These are phyloP conservation scores for Phytophthora colocasiae DNA, from an alignment of 352 stramenopile species.

Conservation along the genomic window DNA sequence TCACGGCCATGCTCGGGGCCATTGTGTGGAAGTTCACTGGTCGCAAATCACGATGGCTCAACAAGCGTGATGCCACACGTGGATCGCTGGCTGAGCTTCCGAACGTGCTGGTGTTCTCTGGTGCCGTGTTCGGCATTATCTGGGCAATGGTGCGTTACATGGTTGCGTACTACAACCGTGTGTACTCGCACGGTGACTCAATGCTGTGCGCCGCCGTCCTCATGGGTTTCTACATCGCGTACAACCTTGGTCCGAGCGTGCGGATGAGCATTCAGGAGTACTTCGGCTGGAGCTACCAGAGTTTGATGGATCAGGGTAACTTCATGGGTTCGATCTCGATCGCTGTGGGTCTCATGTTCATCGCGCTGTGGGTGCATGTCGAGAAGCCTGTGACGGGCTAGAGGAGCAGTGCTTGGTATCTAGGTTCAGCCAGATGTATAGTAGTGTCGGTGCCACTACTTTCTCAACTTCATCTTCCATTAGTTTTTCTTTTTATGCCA, in stretches of 20 bases:
- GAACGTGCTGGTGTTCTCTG: slow-evolving; percentile 87
- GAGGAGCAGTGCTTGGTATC: slow-evolving; percentile 19
- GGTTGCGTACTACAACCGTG: slow-evolving; percentile 73
- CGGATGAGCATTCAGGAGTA: slow-evolving; percentile 90
- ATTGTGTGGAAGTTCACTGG: slow-evolving; percentile 88
- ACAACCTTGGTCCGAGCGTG: slow-evolving; percentile 80
- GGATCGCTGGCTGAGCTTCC: slow-evolving; percentile 79
- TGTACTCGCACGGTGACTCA: slow-evolving; percentile 80
- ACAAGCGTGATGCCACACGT: slow-evolving; percentile 68
- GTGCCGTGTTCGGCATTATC: slow-evolving; percentile 71
- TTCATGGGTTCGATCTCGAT: slow-evolving; percentile 87
- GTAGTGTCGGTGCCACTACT: slow-evolving; percentile 18
- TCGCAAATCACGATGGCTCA: slow-evolving; percentile 72
- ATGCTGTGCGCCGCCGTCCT: slow-evolving; percentile 73
- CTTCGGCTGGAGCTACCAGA: slow-evolving; percentile 91
- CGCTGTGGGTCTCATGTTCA: slow-evolving; percentile 83
- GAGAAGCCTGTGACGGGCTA: slow-evolving; percentile 59
- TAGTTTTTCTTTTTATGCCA: slow-evolving; percentile 44
- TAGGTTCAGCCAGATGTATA: slow-evolving; percentile 25
- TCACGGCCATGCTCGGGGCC: slow-evolving; percentile 73
- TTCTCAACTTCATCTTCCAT: slow-evolving; percentile 39
- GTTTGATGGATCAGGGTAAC: slow-evolving; percentile 89
- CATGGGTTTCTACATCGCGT: slow-evolving; percentile 80
- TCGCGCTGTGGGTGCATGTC: slow-evolving; percentile 85
- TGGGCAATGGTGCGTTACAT: slow-evolving; percentile 88